A percentile compares a stretch with the other conserved stretches of the same genome.
Conservation (phyloP, 257 asterid species). For the Nicotiana obtusifolia region DNA sequence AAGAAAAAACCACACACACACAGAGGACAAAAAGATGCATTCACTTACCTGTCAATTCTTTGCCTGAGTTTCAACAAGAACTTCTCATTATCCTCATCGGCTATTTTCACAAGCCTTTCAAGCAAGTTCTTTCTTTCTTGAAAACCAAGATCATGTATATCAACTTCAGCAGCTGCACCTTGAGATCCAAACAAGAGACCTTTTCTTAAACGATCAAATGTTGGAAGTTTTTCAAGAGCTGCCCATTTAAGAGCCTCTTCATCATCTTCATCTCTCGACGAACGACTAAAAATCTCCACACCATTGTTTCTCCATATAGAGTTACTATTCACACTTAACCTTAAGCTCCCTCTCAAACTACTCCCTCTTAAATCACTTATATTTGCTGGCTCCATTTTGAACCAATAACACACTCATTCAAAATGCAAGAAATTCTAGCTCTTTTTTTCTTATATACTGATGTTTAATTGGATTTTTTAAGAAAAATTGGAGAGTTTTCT, state of each 20-base stretch:
- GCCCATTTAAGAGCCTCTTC: no score
- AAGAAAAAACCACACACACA: not conserved
- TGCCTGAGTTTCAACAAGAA: constrained; percentile 49
- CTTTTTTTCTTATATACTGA: no score
- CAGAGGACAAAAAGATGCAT: not conserved
- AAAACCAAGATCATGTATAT: not conserved
- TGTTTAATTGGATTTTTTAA: no score
- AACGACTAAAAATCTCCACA: no score
- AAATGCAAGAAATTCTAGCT: no score
- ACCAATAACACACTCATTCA: no score
- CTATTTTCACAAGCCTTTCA: constrained; percentile 48
- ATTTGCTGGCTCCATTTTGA: no score
- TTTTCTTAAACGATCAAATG: not conserved
- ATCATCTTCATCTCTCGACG: no score
- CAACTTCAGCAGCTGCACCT: not conserved
- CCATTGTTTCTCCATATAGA: no score
- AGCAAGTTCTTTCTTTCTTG: constrained; percentile 38
- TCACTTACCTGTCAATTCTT: constrained; percentile 42
- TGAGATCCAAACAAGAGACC: constrained; percentile 6
- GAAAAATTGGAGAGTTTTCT: no score
- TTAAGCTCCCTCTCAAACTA: no score
- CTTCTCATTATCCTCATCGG: constrained; percentile 67
- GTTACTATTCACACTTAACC: no score
- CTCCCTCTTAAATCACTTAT: not conserved
- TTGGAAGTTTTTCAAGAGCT: constrained; percentile 1